Evolutionary conservation across 768 basidiomycete genomes (phyloP), one percentile per base, ranked within the genome.

Genomic region (Termitomyces sp.): DNA sequence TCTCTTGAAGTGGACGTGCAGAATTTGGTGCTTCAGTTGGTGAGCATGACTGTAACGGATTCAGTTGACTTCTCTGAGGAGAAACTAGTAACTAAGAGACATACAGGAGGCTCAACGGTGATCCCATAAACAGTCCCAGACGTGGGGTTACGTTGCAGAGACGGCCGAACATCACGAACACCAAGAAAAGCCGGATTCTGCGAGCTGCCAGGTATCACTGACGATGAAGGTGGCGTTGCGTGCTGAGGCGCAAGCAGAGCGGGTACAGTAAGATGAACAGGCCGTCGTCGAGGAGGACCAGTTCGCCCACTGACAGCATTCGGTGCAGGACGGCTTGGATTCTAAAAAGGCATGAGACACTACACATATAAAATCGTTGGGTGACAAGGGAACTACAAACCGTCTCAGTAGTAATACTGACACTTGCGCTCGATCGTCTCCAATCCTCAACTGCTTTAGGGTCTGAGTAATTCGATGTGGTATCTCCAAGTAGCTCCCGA

Each of bases 181-280:
- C 44, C 28, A 23, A 33, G 26, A 30, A 52, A 55, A 3, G 35
- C 35, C 14, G 53, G 38, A 12, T 55, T 30, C 14, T 50, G 60
- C 3, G 47, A 53, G 14, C 49, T 45, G 14, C 19, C n/a, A 19
- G 60, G 54, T 31, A 55, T 43, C 8, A 40, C 41, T 14, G 37
- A 53, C 21, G 52, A 43, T 26, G 30, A 37, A 40, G 53, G 53
- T 11, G 33, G 17, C 6, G 31, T 15, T 23, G 43, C 5, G 23
- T 28, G 43, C 33, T 48, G 48, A 17, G 46, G 52, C 5, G 63
- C 55, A 21, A 67, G 61, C 14, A 55, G 64, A 11, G 57, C 50
- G 35, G 66, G 64, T 3, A 67, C 56, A 9, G 64, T 66, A 26
- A 67, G 56, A 40, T 63, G 50, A 26, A 31, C 47, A 28, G 66